Evolutionary conservation across 768 basidiomycete species (phyloP), one percentile per base, ranked within the genome.

Genomic region (Mycena chlorophos): DNA sequence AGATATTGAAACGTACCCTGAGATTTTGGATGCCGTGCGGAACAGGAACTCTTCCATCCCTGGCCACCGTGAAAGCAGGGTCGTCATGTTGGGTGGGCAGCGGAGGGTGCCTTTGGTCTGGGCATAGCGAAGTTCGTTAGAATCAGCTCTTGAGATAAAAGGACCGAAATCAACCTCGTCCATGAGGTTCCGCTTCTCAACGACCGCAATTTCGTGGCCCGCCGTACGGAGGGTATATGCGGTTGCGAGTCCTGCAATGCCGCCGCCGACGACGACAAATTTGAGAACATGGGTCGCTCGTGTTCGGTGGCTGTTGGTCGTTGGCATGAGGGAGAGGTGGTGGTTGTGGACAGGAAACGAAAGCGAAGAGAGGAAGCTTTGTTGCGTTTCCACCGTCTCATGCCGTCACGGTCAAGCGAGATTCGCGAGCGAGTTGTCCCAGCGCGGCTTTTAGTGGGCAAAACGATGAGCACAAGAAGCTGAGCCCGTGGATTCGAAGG

Each of bases 241-340:
- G 25, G 66, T 57, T 4, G 69, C 60, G 3, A 75, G 67, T 17
- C 73, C 73, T 13, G 68, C 68, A 49, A 74, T 66, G 1, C 72
- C 72, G 12, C 66, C 72, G 3, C 72, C 74, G 22, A 75, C 57
- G 50, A 75, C 65, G 28, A 75, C 62, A 25, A 71, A 64, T 52
- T 71, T 71, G 67, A 75, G 45, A 27, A 27, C 13, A 25, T 12
- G 13, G 23, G 45, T 25, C 5, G 45, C 45, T 20, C 20, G 40
- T 5, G 22, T 13, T 25, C n/a, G 5, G 8, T 46, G 8, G 8
- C 23, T 20, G 23, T 22, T 23, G 22, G 23, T 23, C 20, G 25
- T 12, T 10, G 45, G 45, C 45, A 46, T 23, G 23, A 34, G 8
- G 31, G 31, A 17, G 31, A 8, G 31, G 20, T 23, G 40, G 22